Conservation (phyloP, 1,139 yeast species). For the Suhomyces yuchorum region DNA sequence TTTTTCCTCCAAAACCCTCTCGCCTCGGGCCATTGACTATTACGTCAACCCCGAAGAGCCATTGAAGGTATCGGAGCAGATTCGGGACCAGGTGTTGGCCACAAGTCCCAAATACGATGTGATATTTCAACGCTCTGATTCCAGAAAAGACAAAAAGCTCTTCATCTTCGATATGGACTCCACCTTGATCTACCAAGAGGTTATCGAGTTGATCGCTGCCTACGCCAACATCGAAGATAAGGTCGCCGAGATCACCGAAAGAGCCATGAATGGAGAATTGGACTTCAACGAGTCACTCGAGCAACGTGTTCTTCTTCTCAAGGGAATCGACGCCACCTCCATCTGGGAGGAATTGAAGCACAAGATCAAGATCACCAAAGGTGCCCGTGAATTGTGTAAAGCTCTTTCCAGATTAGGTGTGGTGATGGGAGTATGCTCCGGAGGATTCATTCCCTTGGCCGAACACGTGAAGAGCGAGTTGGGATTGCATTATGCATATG, state of each 20-base stretch:
- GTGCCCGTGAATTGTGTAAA: conserved; percentile 70
- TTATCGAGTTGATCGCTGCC: conserved; percentile 91
- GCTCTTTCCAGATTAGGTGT: conserved; percentile 65
- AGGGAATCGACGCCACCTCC: conserved; percentile 72
- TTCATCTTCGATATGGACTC: conserved; percentile 98
- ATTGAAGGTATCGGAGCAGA: conserved; percentile 9
- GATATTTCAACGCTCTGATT: conserved; percentile 31
- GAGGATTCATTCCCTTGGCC: conserved; percentile 93
- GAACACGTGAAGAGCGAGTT: conserved; percentile 66
- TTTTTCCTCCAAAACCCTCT: conserved; percentile 16
- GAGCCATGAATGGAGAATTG: conserved; percentile 97
- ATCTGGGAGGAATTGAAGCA: conserved; percentile 80
- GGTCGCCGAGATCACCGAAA: conserved; percentile 81
- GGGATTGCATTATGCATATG: conserved; percentile 83
- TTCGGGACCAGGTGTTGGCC: conserved; percentile 8
- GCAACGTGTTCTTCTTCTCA: conserved; percentile 72
- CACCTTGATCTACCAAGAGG: conserved; percentile 93
- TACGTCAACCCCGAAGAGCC: conserved; percentile 14
- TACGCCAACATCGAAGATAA: conserved; percentile 76
- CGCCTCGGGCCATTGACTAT: conserved; percentile 18
- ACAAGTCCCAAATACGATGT: conserved; percentile 29
- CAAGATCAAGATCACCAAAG: conserved; percentile 74
- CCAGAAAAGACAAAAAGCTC: conserved; percentile 57
- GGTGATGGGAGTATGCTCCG: conserved; percentile 85
- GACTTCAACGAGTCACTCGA: conserved; percentile 84